These are phyloP conservation scores for Hemileccinum rubropunctum DNA, from an alignment of 768 basidiomycete genomes.

Conservation along the genomic window DNA sequence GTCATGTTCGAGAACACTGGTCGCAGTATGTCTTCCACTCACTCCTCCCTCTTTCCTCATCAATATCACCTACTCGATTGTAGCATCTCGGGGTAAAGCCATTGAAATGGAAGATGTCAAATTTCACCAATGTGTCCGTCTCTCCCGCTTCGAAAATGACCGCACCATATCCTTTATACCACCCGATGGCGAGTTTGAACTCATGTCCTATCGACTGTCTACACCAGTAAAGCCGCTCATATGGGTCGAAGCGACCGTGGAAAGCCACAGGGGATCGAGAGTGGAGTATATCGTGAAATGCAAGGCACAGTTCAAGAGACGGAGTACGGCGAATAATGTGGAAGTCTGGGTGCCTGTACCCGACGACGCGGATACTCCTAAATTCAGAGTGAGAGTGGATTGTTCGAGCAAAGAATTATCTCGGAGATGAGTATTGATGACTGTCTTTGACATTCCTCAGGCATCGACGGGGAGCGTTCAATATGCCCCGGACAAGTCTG, in stretches of 20 bases:
- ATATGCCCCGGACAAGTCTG: constrained; percentile 96
- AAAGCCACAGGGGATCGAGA: constrained; percentile 89
- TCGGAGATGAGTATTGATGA: not conserved
- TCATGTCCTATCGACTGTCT: constrained; percentile 96
- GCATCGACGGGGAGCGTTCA: constrained; percentile 94
- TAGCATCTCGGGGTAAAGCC: constrained; percentile 77
- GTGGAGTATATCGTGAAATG: constrained; percentile 96
- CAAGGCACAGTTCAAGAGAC: constrained; percentile 95
- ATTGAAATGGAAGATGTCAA: constrained; percentile 99
- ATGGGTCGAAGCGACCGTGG: constrained; percentile 92
- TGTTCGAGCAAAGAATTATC: too few relatives aligned
- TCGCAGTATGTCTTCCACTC: constrained; percentile 61
- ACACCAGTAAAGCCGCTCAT: constrained; percentile 96
- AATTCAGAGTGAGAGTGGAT: constrained; percentile 69
- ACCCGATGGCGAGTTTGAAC: constrained; percentile 97
- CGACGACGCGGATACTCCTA: constrained; percentile 96
- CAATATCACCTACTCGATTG: not conserved
- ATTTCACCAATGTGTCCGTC: constrained; percentile 98
- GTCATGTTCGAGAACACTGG: constrained; percentile 99
- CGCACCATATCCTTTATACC: constrained; percentile 99
- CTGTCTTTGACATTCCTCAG: constrained; percentile 37
- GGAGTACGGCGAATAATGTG: constrained; percentile 97
- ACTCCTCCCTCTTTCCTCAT: not conserved
- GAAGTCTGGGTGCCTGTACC: constrained; percentile 99
- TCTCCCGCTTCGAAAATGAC: constrained; percentile 97